Conservation (phyloP, 257 asterid species). For the Gentiana straminea region DNA sequence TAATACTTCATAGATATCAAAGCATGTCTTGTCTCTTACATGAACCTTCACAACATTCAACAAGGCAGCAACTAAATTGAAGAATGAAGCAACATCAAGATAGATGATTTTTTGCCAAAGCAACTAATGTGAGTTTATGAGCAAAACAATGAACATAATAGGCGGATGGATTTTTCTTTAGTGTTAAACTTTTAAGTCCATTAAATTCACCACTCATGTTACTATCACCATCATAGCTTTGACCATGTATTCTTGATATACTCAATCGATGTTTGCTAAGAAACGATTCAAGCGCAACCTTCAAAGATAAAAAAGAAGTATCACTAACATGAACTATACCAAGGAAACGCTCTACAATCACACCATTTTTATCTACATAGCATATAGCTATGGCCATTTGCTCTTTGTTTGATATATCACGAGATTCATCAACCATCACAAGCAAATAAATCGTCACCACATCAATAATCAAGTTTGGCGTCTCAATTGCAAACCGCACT, state of each 20-base stretch:
- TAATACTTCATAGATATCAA: neutral
- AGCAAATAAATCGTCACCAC: neutral
- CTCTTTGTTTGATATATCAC: neutral
- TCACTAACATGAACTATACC: neutral
- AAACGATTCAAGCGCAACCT: neutral
- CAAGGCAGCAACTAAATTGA: no score
- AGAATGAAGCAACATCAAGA: no score
- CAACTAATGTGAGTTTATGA: no score
- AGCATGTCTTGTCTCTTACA: neutral
- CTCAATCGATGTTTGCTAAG: neutral
- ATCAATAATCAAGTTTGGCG: no score
- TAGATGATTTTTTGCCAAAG: no score
- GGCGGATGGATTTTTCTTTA: no score
- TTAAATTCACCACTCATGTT: no score
- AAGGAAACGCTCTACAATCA: neutral
- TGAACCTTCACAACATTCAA: neutral
- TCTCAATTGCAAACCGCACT: no score
- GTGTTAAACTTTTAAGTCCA: no score
- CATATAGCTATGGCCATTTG: no score
- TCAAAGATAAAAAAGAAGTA: neutral
- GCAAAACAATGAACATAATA: no score
- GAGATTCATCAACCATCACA: neutral
- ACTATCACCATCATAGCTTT: no score
- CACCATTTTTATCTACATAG: neutral
- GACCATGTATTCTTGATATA: neutral